These are phyloP conservation scores for Fraxinus nigra DNA, from an alignment of 305 asterid species.

Conservation along the genomic window DNA sequence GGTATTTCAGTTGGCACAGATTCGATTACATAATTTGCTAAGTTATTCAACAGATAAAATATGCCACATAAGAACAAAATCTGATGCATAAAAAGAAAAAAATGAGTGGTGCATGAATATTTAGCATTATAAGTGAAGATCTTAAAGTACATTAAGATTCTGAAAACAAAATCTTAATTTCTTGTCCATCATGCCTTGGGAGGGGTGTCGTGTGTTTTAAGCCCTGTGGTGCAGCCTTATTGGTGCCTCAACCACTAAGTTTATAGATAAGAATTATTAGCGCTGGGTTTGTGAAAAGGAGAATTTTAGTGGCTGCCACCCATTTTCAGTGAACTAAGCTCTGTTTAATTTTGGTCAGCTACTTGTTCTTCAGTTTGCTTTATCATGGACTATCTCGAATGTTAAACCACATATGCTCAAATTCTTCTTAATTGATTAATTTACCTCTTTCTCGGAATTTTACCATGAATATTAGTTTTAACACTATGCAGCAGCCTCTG, in stretches of 20 bases:
- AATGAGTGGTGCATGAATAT: background rate
- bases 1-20: background rate
- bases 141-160: background rate
- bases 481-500: background rate
- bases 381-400: background rate
- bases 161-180: background rate
- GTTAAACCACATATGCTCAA: background rate
- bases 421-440: background rate
- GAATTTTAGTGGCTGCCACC: background rate
- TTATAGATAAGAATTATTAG: background rate
- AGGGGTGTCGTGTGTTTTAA: background rate
- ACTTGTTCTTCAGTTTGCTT: background rate
- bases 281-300: background rate
- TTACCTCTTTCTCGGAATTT: constrained; percentile 1
- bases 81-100: background rate
- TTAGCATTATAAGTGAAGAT: background rate
- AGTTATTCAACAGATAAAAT: background rate
- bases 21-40: background rate
- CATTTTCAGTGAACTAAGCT: background rate
- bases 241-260: background rate
- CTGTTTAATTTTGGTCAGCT: background rate
- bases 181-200: background rate
- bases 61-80: background rate
- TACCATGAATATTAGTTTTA: background rate
- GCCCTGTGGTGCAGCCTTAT: background rate